Conservation (phyloP, 495 filamentous ascomycete genomes). For the Hypoxylon perforatum region DNA sequence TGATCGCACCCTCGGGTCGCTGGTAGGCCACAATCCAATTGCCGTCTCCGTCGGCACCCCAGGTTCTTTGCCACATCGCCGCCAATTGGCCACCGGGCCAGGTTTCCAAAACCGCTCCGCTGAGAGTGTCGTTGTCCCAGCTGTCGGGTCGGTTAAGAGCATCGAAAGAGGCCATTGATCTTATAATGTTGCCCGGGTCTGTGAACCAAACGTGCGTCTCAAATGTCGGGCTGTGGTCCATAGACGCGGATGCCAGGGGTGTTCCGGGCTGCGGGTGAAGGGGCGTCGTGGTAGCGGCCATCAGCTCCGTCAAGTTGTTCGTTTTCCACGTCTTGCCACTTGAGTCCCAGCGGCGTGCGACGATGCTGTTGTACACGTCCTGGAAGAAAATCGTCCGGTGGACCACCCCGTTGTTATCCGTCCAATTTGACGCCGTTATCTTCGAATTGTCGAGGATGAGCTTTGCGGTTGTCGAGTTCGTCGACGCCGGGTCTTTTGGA, state of each 20-base stretch:
- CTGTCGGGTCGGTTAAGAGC: slow-evolving; percentile 32
- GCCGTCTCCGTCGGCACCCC: slow-evolving; percentile 12
- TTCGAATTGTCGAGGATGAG: slow-evolving; percentile 37
- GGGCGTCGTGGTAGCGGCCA: slow-evolving; percentile 34
- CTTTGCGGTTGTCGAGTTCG: slow-evolving; percentile 21
- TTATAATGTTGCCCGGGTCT: slow-evolving; percentile 29
- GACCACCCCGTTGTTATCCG: slow-evolving; percentile 29
- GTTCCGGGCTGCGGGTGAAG: slow-evolving; percentile 34
- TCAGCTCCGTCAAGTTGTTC: slow-evolving; percentile 36
- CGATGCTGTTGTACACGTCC: slow-evolving; percentile 36
- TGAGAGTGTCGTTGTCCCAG: slow-evolving; percentile 36
- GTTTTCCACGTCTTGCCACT: slow-evolving; percentile 36
- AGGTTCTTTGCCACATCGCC: slow-evolving; percentile 37
- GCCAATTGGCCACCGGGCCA: slow-evolving; percentile 38
- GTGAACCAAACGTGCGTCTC: slow-evolving; percentile 36
- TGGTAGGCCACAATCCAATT: slow-evolving; percentile 39
- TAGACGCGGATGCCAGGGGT: slow-evolving; percentile 36
- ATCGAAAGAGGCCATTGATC: slow-evolving; percentile 30
- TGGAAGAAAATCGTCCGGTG: slow-evolving; percentile 43
- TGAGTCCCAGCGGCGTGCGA: slow-evolving; percentile 39
- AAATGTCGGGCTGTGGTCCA: slow-evolving; percentile 16
- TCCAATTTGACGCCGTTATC: slow-evolving; percentile 42
- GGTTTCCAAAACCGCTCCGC: slow-evolving; percentile 20
- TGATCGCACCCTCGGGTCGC: slow-evolving; percentile 32
- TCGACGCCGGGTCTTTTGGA: slow-evolving; percentile 4